Evolutionary conservation across 345 rosid species (phyloP), one percentile per base, ranked within the genome.

Genomic region (Draba incana): DNA sequence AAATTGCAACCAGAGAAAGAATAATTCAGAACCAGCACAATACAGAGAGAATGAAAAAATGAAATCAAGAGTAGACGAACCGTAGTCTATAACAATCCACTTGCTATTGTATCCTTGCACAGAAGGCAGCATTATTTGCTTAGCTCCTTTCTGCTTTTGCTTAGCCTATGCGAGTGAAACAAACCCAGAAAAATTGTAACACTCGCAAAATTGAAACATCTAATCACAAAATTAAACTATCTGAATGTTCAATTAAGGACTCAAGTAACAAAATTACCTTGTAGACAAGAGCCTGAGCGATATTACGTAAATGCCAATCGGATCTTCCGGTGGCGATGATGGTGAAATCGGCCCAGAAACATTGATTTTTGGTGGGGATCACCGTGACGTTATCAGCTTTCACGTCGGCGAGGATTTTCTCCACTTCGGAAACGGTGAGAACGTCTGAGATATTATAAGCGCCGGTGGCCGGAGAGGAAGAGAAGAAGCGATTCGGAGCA

Each of bases 241-340:
- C 1, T 1, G 6, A 35, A 63, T 16, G 39, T 44, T 42, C 20
- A 13, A 30, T 62, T 15, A 23, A 38, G 27, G 58, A 41, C 3
- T 58, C 64, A 23, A 42, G 20, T 39, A 25, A 27, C 14, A 35
- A 2, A 1, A 15, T 42, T 8, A 75, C 95, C 91, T 77, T 82
- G 80, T 88, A 87, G 68, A 86, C 28, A 30, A 88, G 90, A 59
- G 97, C 92, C 64, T 82, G 87, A 3, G 95, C 97, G 66, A 93
- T 91, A 80, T 91, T 94, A 80, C 70, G 87, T 54, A 94, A 86
- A 70, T 90, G 97, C 97, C 95, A 88, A 2, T 86, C 72, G 20
- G 97, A 94, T 83, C 97, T 74, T 14, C 97, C 96, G 60, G 97
- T 88, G 76, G 96, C 92, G 45, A 93, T 53, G 57, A 93, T 93